These are phyloP conservation scores for Ganoderma leucocontextum DNA, from an alignment of 1,284 basidiomycete species.

Conservation along the genomic window DNA sequence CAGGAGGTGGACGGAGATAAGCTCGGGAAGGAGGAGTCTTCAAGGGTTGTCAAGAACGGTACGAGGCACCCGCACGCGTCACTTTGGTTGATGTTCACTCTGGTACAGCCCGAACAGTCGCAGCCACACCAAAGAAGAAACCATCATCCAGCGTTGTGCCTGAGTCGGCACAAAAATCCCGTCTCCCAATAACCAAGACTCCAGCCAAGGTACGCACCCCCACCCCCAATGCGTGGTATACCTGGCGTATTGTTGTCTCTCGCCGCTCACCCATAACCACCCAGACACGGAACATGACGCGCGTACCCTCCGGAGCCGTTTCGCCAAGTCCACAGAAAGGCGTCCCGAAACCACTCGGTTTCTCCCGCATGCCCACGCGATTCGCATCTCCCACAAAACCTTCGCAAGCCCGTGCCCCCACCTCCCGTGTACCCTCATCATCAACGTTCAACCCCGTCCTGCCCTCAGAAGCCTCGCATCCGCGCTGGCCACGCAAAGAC, in stretches of 20 bases:
- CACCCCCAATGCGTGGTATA: neutral
- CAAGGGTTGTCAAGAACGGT: constrained; percentile 70
- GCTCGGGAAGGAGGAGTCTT: constrained; percentile 44
- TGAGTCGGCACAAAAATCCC: constrained; percentile 56
- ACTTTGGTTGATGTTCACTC: constrained; percentile 7
- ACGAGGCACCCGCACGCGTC: constrained; percentile 29
- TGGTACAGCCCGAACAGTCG: constrained; percentile 58
- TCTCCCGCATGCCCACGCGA: constrained; percentile 46
- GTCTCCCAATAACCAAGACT: constrained; percentile 52
- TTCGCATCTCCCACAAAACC: constrained; percentile 54
- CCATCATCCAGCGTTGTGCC: constrained; percentile 54
- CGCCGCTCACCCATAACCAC: neutral
- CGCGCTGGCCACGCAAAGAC: constrained; percentile 66
- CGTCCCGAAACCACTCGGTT: constrained; percentile 38
- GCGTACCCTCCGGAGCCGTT: constrained; percentile 45
- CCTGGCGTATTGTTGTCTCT: neutral
- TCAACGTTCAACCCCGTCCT: constrained; percentile 76
- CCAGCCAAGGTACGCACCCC: constrained; percentile 55
- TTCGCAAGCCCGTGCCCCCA: constrained; percentile 28
- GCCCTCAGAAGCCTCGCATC: constrained; percentile 70
- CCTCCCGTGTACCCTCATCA: constrained; percentile 63
- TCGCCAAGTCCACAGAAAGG: constrained; percentile 66
- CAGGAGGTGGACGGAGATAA: constrained; percentile 55
- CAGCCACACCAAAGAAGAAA: constrained; percentile 63
- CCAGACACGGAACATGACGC: constrained; percentile 37